Conservation (phyloP, 2,329 filamentous ascomycete genomes). For the Claviceps spartinae region DNA sequence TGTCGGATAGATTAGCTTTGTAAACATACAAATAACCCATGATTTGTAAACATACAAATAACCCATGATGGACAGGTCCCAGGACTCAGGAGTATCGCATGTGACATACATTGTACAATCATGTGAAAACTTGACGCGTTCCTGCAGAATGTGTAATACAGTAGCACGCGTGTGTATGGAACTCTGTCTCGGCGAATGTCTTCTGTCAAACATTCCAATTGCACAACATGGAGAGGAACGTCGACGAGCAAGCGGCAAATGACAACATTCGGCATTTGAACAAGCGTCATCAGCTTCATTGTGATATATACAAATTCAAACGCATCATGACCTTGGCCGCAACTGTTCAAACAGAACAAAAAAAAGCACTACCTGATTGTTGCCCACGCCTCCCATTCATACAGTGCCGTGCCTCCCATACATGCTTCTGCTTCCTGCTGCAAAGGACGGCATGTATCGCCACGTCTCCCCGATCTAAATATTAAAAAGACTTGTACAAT, state of each 20-base stretch:
- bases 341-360: not conserved
- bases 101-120: not conserved
- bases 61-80: no score
- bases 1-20: no score
- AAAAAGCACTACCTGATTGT: not conserved
- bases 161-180: not conserved
- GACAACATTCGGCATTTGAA: slow-evolving; percentile 1
- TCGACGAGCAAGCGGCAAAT: not conserved
- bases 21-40: no score
- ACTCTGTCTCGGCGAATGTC: no score
- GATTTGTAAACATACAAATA: no score
- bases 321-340: not conserved
- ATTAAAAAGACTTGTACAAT: slow-evolving; percentile 5
- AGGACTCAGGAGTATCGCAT: not conserved
- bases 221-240: no score
- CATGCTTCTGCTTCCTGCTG: no score
- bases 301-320: slow-evolving; percentile 12
- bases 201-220: no score
- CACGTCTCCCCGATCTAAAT: slow-evolving; percentile 1
- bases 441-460: no score
- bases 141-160: not conserved
- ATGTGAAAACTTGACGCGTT: not conserved
- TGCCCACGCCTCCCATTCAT: not conserved
- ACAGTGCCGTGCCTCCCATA: not conserved
- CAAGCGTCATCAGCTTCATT: slow-evolving; percentile 10